These are phyloP conservation scores for Zygnema cylindricum DNA, from an alignment of 139 green algal species.

Conservation along the genomic window DNA sequence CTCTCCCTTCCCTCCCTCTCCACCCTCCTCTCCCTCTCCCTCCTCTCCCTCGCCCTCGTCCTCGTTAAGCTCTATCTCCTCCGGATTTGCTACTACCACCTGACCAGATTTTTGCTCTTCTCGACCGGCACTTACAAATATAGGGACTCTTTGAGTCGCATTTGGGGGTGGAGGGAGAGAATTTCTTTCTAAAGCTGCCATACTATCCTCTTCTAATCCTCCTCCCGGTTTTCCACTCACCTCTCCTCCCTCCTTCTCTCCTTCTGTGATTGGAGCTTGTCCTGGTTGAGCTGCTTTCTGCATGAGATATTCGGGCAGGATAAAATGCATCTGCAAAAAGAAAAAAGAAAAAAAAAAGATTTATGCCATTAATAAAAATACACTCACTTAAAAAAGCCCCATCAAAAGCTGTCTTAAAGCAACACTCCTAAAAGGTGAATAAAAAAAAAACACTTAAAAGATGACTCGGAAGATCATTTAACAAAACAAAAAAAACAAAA, in stretches of 20 bases:
- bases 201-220: constrained; percentile 57
- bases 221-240: constrained; percentile 1
- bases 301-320: constrained; percentile 79
- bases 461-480: too few relatives aligned
- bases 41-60: constrained; percentile 52
- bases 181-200: constrained; percentile 82
- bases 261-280: constrained; percentile 47
- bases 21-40: constrained; percentile 57
- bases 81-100: constrained; percentile 75
- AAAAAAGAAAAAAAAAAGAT: too few relatives aligned
- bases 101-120: neutral
- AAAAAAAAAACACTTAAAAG: too few relatives aligned
- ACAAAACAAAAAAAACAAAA: too few relatives aligned
- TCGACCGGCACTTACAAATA: constrained; percentile 45
- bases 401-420: too few relatives aligned
- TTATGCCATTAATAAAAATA: too few relatives aligned
- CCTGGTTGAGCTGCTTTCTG: constrained; percentile 21
- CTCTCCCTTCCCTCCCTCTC: neutral
- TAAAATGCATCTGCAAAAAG: constrained; percentile 73
- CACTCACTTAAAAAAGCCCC: too few relatives aligned
- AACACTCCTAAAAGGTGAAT: too few relatives aligned
- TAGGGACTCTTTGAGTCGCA: constrained; percentile 15
- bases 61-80: constrained; percentile 87
- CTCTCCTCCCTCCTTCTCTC: constrained; percentile 52
- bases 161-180: constrained; percentile 26